phyloP scores from a whole-genome alignment of 2,329 filamentous ascomycete genomes.

The Cercospora zeina region DNA sequence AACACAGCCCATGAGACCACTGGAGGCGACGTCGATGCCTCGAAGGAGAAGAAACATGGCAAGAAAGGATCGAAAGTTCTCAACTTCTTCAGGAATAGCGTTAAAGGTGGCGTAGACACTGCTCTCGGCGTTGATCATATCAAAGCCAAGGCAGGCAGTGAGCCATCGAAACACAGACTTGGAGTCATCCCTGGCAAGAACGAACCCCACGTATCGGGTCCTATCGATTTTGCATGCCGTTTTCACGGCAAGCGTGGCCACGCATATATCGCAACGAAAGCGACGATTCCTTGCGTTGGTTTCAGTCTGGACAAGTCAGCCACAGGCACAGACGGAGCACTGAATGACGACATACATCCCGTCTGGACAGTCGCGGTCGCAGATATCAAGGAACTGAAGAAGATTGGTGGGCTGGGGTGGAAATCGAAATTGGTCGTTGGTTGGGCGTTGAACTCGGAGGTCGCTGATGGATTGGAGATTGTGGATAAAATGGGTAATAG shows the following conservation, averaged over 20 bases:
- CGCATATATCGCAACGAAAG: slow-evolving; percentile 66
- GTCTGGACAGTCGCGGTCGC: slow-evolving; percentile 69
- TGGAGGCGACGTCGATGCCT: slow-evolving; percentile 55
- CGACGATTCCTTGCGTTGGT: slow-evolving; percentile 67
- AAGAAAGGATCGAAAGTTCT: slow-evolving; percentile 56
- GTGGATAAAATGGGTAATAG: slow-evolving; percentile 57
- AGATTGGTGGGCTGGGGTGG: slow-evolving; percentile 80
- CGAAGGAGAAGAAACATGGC: slow-evolving; percentile 52
- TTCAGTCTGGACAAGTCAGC: slow-evolving; percentile 59
- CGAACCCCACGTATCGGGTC: slow-evolving; percentile 56
- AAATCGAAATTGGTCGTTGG: slow-evolving; percentile 80
- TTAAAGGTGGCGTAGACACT: slow-evolving; percentile 71
- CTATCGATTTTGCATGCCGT: slow-evolving; percentile 73
- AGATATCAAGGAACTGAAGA: slow-evolving; percentile 72
- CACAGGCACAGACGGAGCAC: slow-evolving; percentile 40
- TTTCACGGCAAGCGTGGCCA: slow-evolving; percentile 71
- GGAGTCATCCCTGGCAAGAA: slow-evolving; percentile 61
- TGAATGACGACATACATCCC: slow-evolving; percentile 57
- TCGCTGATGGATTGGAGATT: slow-evolving; percentile 73
- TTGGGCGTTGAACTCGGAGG: slow-evolving; percentile 71
- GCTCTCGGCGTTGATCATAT: slow-evolving; percentile 70
- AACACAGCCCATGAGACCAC: slow-evolving; percentile 52
- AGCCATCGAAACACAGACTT: slow-evolving; percentile 67
- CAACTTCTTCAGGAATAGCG: slow-evolving; percentile 66
- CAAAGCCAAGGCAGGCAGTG: slow-evolving; percentile 63